Evolutionary conservation across 768 basidiomycete genomes (phyloP), one percentile per base, ranked within the genome.

Genomic region (Phanerochaete carnosa): DNA sequence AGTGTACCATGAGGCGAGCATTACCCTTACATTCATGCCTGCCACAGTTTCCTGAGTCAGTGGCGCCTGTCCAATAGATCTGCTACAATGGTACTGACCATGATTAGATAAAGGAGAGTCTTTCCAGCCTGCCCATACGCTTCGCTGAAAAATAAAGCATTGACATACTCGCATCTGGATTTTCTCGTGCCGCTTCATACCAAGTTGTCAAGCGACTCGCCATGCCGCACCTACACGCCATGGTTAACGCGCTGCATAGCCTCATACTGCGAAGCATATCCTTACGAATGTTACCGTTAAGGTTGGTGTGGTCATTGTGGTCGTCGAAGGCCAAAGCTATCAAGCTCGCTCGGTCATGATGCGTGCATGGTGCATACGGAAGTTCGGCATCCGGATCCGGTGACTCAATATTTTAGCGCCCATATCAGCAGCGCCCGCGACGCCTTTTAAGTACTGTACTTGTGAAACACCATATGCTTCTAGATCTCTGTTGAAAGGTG

Each of bases 41-140:
- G 57, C 9, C 22, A 1, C 57, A 6, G 39, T 45, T n/a, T 23
- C 6, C 22, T 35, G 43, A 13, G 6, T 15, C 19, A 22, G 15
- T 37, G 8, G 32, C 25, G 43, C 39, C 39, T 19, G 39, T 19
- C 49, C 4, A 15, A 1, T 23, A 35, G 1, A 30, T 8, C 13
- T 6, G 52, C 15, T 19, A 45, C 22, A 12, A 0, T 7, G 19
- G 46, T 1, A 69, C 74, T 67, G 69, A 88, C 91, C 91, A 67
- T 92, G 88, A 64, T 87, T 89, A 22, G 87, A 86, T 16, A 94
- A 76, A 1, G 85, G 81, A 12, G 90, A 82, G 72, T 94, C 89
- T 61, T 77, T 80, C 81, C 86, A 88, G 5, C 91, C 91, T 45
- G 90, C 88, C 89, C 90, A 91, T 4, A 88, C 71, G 28, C 72